Evolutionary conservation across 2,329 filamentous ascomycete genomes (phyloP), one percentile per base, ranked within the genome.

Genomic region (Ophiostoma himal-ulmi): DNA sequence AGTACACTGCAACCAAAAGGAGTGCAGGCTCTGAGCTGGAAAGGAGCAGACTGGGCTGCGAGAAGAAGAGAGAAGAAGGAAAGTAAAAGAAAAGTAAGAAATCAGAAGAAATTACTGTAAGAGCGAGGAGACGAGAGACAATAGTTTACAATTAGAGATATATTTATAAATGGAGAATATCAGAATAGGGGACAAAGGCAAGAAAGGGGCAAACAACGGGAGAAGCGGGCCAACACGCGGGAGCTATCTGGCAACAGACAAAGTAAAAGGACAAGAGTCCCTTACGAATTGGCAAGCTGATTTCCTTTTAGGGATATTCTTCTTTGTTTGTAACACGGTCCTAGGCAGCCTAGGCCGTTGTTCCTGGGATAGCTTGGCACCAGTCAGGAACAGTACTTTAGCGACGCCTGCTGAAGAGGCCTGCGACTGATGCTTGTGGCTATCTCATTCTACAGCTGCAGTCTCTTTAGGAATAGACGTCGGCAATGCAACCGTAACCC

Each of bases 71-170:
- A 48, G 5, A 20, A 48, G 6, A 1, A 48, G 17, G 44, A 48
- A 17, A 48, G 30, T 3, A 48, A 20, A 48, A 5, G 13, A 44
- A 14, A 1, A 14, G 20, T 6, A 48, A 48, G 14, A 13, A 20
- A 7, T 57, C 22, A 57, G 5, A 26, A 57, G 52, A 57, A 26
- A 26, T 22, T 10, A 57, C 22, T 57, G 52, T 22, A 57, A 57
- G 52, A 57, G 52, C 52, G 52, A 57, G 52, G 52, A 57, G 52
- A 57, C 3, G 22, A 57, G n/a, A 57, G 52, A 57, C 52, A 54
- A 10, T 7, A n/a, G n/a, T 7, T 48, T 20, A 48, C 17, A 48
- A 48, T 20, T n/a, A 48, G 44, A 48, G 14, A n/a, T 48, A 6
- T 48, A 17, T 48, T 13, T 14, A 57, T 22, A 26, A 26, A 26